phyloP scores from a whole-genome alignment of 2,329 filamentous ascomycete genomes.

The Trematosphaeria pertusa region DNA sequence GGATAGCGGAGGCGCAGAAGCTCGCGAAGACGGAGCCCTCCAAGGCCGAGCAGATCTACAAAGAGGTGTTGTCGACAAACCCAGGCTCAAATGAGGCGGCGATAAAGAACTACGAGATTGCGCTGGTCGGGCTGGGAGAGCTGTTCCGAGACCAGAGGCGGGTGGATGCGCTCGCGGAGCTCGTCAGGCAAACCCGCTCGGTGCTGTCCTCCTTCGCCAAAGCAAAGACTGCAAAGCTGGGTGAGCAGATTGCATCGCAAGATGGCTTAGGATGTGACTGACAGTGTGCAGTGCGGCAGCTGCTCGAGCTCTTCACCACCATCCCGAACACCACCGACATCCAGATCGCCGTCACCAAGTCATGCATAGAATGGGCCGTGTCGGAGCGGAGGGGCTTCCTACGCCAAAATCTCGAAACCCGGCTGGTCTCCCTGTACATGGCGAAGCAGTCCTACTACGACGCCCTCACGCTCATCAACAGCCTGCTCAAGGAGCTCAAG shows the following conservation, averaged over 20 bases:
- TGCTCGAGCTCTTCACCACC: conserved; percentile 91
- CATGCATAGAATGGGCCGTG: conserved; percentile 99
- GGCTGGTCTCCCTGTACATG: conserved; percentile 93
- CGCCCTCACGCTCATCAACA: conserved; percentile 94
- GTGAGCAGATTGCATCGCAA: conserved; percentile 62
- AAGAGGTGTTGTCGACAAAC: conserved; percentile 84
- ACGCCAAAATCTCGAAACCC: conserved; percentile 96
- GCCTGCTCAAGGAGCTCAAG: conserved; percentile 94
- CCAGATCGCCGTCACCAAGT: conserved; percentile 94
- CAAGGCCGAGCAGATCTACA: conserved; percentile 87
- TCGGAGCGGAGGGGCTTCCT: conserved; percentile 94
- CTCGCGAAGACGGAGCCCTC: conserved; percentile 78
- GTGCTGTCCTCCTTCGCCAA: conserved; percentile 96
- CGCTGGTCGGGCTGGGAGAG: conserved; percentile 87
- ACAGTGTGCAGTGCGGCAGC: conserved; percentile 76
- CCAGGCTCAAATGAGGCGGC: conserved; percentile 86
- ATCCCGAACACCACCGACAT: conserved; percentile 95
- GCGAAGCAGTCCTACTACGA: conserved; percentile 98
- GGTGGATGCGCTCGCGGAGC: conserved; percentile 81
- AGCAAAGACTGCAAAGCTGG: conserved; percentile 97
- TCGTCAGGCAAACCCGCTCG: conserved; percentile 88
- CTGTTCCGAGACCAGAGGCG: conserved; percentile 89
- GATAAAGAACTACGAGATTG: conserved; percentile 88
- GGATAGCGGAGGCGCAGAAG: conserved; percentile 89
- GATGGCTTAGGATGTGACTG: conserved; percentile 5